These are phyloP conservation scores for Balakata baccata DNA, from an alignment of 345 rosid species.

Conservation along the genomic window DNA sequence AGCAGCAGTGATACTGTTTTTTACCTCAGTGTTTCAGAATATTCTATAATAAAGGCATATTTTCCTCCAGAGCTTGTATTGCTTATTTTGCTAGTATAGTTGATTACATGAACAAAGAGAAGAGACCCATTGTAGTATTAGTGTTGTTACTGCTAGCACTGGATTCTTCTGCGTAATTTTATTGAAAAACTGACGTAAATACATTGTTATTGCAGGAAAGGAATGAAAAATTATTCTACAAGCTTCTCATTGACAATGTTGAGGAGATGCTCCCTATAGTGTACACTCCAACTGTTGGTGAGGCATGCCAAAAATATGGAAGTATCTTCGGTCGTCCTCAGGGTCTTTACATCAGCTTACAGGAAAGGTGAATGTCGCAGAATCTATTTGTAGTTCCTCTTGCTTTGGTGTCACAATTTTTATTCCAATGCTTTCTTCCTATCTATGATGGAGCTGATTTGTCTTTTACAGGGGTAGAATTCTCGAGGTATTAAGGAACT, in stretches of 20 bases:
- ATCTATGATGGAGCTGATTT: conserved; percentile 13
- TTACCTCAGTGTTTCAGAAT: background rate
- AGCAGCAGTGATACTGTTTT: too few species aligned
- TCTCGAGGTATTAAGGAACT: conserved; percentile 82
- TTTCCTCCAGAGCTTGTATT: background rate
- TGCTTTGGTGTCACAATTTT: background rate
- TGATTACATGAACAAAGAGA: background rate
- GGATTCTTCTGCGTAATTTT: background rate
- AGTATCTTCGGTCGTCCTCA: conserved; percentile 96
- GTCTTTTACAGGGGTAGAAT: conserved; percentile 66
- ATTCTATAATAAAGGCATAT: background rate
- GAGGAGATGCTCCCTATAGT: conserved; percentile 95
- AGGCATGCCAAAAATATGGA: conserved; percentile 97
- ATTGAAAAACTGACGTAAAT: background rate
- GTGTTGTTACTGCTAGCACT: background rate
- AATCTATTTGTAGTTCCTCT: conserved; percentile 1
- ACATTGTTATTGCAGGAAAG: conserved; percentile 52
- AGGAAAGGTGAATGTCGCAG: conserved; percentile 62
- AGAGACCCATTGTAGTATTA: background rate
- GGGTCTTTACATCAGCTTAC: conserved; percentile 90
- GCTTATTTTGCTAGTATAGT: background rate
- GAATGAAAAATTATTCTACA: conserved; percentile 82
- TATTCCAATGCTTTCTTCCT: background rate
- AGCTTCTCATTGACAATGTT: conserved; percentile 80
- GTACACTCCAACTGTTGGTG: conserved; percentile 97